These are phyloP conservation scores for Carpinus viminea DNA, from an alignment of 306 rosid species.

Conservation along the genomic window DNA sequence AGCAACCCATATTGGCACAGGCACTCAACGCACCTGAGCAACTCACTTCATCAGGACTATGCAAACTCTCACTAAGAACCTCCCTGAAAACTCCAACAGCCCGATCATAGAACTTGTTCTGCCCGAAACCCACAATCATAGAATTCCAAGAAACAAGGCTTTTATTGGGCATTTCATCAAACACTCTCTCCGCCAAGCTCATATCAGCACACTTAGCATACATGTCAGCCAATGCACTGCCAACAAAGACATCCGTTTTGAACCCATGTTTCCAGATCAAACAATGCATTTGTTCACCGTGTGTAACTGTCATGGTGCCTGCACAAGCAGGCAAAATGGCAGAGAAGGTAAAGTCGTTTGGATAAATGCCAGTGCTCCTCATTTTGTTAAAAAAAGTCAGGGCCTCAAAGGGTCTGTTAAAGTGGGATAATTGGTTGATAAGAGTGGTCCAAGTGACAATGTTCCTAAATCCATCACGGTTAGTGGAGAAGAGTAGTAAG, in stretches of 20 bases:
- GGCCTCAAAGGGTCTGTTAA: constrained; percentile 38
- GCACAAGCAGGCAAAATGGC: constrained; percentile 58
- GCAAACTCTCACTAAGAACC: constrained; percentile 22
- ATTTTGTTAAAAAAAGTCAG: constrained; percentile 41
- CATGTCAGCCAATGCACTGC: constrained; percentile 50
- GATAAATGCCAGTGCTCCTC: constrained; percentile 44
- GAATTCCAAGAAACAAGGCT: constrained; percentile 58
- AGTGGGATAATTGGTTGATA: constrained; percentile 45
- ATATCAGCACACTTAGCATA: constrained; percentile 45
- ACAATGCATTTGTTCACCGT: constrained; percentile 51
- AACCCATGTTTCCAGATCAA: constrained; percentile 49
- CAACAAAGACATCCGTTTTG: constrained; percentile 42
- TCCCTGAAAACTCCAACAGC: constrained; percentile 42
- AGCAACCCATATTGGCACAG: constrained; percentile 42
- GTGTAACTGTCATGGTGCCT: constrained; percentile 16
- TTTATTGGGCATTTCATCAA: constrained; percentile 57
- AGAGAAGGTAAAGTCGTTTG: constrained; percentile 60
- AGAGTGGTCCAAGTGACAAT: constrained; percentile 62
- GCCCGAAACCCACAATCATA: constrained; percentile 54
- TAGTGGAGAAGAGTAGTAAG: constrained; percentile 37
- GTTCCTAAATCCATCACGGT: constrained; percentile 20
- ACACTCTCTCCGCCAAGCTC: constrained; percentile 46
- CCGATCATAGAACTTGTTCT: constrained; percentile 37
- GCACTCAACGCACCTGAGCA: constrained; percentile 57
- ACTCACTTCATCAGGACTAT: constrained; percentile 53